Conservation (phyloP, 176 grass and related monocot species). For the Carex kokanica region DNA sequence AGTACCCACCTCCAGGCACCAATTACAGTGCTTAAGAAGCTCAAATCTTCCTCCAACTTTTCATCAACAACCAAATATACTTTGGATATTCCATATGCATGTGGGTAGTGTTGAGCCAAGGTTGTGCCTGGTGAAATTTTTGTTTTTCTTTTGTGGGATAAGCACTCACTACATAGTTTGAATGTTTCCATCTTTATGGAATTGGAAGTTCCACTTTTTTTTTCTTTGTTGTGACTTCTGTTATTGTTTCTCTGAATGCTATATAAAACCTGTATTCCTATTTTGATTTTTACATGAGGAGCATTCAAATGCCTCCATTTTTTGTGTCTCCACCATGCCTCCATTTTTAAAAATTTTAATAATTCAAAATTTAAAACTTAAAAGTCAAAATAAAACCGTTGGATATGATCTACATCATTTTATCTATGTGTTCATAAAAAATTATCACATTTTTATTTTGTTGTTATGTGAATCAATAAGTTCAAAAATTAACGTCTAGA, state of each 20-base stretch:
- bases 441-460: too few relatives aligned
- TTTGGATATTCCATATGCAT: conserved; percentile 2
- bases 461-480: too few relatives aligned
- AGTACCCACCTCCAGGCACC: conserved; percentile 25
- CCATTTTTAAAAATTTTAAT: too few relatives aligned
- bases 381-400: too few relatives aligned
- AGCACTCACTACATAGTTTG: background rate
- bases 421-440: too few relatives aligned
- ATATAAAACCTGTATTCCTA: background rate
- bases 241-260: conserved; percentile 1
- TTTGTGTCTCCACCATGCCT: too few relatives aligned
- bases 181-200: background rate
- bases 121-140: background rate
- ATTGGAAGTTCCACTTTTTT: background rate
- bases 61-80: background rate
- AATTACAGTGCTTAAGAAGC: conserved; percentile 3
- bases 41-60: background rate
- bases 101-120: background rate
- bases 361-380: too few relatives aligned
- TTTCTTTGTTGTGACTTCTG: background rate
- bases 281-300: background rate
- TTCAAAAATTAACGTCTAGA: too few relatives aligned
- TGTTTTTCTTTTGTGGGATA: background rate
- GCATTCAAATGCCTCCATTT: too few relatives aligned
- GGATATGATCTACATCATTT: too few relatives aligned